Conservation (phyloP, 2,329 filamentous ascomycete species). For the Didymosphaeria variabile region DNA sequence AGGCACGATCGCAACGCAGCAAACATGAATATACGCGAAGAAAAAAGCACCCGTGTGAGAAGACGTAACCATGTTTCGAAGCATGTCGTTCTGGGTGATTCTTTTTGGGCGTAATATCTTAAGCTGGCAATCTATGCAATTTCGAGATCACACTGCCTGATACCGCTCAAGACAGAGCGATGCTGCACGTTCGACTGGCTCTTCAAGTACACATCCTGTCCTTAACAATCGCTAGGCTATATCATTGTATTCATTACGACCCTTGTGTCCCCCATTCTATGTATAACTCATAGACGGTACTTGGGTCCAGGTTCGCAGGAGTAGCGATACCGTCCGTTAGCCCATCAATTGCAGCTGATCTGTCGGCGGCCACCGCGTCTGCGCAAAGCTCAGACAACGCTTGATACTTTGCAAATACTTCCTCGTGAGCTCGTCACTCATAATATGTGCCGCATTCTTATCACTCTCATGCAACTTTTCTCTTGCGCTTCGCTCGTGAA, state of each 20-base stretch:
- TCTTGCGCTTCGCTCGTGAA: constrained; percentile 93
- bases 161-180: too few species aligned
- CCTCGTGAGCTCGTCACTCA: constrained; percentile 94
- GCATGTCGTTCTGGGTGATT: too few species aligned
- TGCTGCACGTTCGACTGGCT: too few species aligned
- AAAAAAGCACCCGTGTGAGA: not conserved
- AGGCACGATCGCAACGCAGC: not conserved
- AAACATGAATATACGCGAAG: not conserved
- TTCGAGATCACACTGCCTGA: too few species aligned
- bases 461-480: constrained; percentile 89
- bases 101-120: too few species aligned
- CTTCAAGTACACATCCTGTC: too few species aligned
- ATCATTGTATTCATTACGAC: too few species aligned
- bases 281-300: not conserved
- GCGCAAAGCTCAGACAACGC: constrained; percentile 92
- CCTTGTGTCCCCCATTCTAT: too few species aligned
- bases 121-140: too few species aligned
- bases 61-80: too few species aligned
- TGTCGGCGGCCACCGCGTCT: constrained; percentile 94
- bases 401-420: constrained; percentile 99
- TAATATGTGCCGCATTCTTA: constrained; percentile 86
- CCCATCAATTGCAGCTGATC: constrained; percentile 96
- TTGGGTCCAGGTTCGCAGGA: too few species aligned
- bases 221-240: too few species aligned
- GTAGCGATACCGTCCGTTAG: constrained; percentile 47